Base-by-base conservation (phyloP, 164 flowering plant species). In the Liriodendron chinense region DNA sequence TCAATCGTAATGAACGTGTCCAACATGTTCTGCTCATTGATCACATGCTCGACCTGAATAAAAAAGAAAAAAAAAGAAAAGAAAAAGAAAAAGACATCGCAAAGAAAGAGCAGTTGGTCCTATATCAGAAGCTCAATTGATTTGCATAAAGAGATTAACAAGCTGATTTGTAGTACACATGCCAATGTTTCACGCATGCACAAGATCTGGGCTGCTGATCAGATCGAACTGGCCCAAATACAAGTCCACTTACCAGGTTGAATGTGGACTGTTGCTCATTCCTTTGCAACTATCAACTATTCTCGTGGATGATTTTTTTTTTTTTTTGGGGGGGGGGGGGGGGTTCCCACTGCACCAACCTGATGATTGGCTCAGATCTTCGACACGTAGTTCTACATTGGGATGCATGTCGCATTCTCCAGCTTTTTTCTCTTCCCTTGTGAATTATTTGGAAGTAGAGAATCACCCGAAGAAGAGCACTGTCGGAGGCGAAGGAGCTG, bases 391-490 rank as follows among this genome's bases (percentile, higher is more conserved):
- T 34, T 34, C 6, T 34, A 34, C 43, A 34, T 34, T 34, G 62
- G 20, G 20, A 57, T 57, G 20, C 62, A 57, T 57, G 43, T 3
- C 43, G 43, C 6, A 34, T 67, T 16, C 18, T 28, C 28, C 18
- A 26, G 20, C 22, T 61, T 61, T 61, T 18, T 6, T 24, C 1
- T 12, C 24, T 21, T 64, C 67, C 24, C 13, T n/a, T 49, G 0
- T 7, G 7, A 53, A 53, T 53, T 53, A 3, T 12, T 53, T 53
- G 47, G 21, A 26, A 62, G 25, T 53, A 12, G 59, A 72, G 72
- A 49, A 14, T 76, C 85, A 93, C 98, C 12, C 98, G 86, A 59
- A 86, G 89, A 50, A 93, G 92, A 83, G 98, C 97, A 1, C 89
- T 85, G 87, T 7, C 87, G 89, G 48, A 81, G 89, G 47, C 86